These are phyloP conservation scores for Chlorella sp. DNA, from an alignment of 139 green algal genomes.

Conservation along the genomic window DNA sequence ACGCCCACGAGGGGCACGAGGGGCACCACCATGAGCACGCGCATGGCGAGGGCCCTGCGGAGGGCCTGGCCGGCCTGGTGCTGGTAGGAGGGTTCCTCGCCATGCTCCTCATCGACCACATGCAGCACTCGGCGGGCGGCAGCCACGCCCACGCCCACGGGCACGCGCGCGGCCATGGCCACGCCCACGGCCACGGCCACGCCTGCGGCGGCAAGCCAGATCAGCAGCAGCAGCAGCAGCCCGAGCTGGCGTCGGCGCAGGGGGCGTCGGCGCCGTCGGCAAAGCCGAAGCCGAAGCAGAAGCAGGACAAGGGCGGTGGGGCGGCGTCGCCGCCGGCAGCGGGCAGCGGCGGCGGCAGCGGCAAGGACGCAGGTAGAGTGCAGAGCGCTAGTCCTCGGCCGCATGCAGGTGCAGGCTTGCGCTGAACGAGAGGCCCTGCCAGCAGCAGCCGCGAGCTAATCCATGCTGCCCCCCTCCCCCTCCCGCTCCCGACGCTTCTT, in stretches of 20 bases:
- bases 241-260: not conserved
- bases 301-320: not conserved
- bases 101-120: constrained; percentile 55
- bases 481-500: too few relatives aligned
- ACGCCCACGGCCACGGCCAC: constrained; percentile 2
- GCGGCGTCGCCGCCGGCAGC: not conserved
- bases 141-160: constrained; percentile 14
- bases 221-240: not conserved
- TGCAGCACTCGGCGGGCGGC: constrained; percentile 36
- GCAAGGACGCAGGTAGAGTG: too few relatives aligned
- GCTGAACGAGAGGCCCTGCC: too few relatives aligned
- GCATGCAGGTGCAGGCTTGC: too few relatives aligned
- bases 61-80: constrained; percentile 36
- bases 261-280: not conserved
- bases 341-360: not conserved
- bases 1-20: not conserved
- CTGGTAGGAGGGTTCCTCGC: constrained; percentile 53
- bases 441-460: too few relatives aligned
- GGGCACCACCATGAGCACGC: constrained; percentile 14
- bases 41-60: constrained; percentile 10
- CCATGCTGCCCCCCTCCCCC: too few relatives aligned
- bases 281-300: not conserved
- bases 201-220: not conserved
- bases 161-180: constrained; percentile 4
- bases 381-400: too few relatives aligned